Conservation (phyloP, 345 rosid genomes). For the Dipteronia sinensis region DNA sequence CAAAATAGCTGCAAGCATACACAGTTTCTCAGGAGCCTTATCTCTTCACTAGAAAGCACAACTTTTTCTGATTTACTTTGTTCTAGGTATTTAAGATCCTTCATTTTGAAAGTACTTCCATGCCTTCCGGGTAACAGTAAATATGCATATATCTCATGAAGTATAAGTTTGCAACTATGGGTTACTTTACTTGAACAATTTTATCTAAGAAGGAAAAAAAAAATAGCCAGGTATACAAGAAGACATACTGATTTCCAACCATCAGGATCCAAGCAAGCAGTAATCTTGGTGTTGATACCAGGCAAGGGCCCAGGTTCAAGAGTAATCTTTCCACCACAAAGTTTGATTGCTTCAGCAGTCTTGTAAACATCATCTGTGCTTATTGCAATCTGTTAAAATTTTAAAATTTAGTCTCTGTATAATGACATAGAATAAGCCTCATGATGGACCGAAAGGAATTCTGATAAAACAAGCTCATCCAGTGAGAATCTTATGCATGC, state of each 20-base stretch:
- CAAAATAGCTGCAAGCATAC: not conserved
- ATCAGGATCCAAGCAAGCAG: slow-evolving; percentile 96
- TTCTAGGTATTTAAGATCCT: not conserved
- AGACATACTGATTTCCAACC: slow-evolving; percentile 93
- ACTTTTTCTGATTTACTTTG: not conserved
- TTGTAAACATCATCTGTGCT: slow-evolving; percentile 95
- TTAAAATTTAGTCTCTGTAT: slow-evolving; percentile 10
- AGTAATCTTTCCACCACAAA: slow-evolving; percentile 81
- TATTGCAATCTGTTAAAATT: slow-evolving; percentile 69
- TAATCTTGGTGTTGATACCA: slow-evolving; percentile 89
- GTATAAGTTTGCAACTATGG: not conserved
- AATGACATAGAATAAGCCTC: not conserved
- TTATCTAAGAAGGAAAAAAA: not conserved
- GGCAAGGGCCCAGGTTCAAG: slow-evolving; percentile 97
- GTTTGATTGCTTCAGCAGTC: slow-evolving; percentile 90
- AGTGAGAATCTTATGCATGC: not conserved
- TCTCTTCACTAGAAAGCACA: not conserved
- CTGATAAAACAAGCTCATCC: not conserved
- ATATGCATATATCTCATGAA: not conserved
- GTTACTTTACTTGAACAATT: not conserved
- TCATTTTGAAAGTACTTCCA: not conserved
- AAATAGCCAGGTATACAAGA: not conserved
- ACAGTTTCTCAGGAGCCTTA: not conserved
- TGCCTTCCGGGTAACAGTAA: not conserved
- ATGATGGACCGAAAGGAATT: not conserved